Conservation (phyloP, 2,329 filamentous ascomycete species). For the Endocalyx cinctus region DNA sequence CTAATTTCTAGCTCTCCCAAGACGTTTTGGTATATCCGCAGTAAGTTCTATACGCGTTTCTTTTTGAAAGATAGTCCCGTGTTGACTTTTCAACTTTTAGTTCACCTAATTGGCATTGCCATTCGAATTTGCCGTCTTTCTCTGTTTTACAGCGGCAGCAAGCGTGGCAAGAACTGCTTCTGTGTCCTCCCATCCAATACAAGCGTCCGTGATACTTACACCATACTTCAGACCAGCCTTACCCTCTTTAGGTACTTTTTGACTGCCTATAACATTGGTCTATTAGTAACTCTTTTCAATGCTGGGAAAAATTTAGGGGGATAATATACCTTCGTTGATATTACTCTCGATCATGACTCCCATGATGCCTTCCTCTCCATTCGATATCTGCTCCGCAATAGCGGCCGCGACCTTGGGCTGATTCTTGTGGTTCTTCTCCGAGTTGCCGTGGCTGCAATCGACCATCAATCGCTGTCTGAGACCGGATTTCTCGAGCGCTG, state of each 20-base stretch:
- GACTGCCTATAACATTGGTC: constrained; percentile 58
- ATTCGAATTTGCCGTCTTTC: constrained; percentile 47
- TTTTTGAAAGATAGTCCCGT: too few relatives aligned
- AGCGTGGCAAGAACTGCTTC: constrained; percentile 71
- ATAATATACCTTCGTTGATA: constrained; percentile 73
- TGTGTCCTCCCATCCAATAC: constrained; percentile 92
- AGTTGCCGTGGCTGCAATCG: constrained; percentile 97
- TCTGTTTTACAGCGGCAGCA: constrained; percentile 73
- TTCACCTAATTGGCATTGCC: constrained; percentile 18
- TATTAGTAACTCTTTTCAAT: constrained; percentile 19
- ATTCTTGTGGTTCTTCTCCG: constrained; percentile 92
- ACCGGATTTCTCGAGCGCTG: constrained; percentile 68
- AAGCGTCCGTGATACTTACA: constrained; percentile 95
- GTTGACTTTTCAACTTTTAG: too few relatives aligned
- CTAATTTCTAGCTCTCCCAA: too few relatives aligned
- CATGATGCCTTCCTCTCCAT: constrained; percentile 83
- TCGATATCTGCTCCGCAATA: constrained; percentile 78
- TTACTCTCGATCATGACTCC: constrained; percentile 99
- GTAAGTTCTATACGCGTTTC: too few relatives aligned
- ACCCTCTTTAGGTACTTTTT: constrained; percentile 87
- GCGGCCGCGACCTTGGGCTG: constrained; percentile 87
- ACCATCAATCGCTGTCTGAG: constrained; percentile 83
- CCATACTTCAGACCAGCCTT: constrained; percentile 84
- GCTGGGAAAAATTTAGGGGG: neutral
- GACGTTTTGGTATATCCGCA: too few relatives aligned